Evolutionary conservation across 371 early-diverging fungal species (phyloP).

Genomic region (Mucor lusitanicus): DNA sequence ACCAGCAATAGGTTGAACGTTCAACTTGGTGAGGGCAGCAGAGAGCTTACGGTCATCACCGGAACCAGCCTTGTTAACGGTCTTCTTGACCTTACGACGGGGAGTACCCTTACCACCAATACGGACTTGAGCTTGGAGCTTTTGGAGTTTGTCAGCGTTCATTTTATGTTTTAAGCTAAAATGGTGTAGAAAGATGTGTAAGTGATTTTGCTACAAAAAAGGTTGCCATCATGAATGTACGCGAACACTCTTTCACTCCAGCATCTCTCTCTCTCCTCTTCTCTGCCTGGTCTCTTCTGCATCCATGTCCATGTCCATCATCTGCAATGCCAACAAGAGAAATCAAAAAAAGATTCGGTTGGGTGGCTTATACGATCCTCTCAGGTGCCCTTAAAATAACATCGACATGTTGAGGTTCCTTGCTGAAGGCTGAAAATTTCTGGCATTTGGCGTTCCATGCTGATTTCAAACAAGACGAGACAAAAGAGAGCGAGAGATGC

Average conservation of each 20-base stretch:
- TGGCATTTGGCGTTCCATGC: neutral
- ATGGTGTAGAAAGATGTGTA: neutral
- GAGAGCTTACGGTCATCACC: conserved; percentile 92
- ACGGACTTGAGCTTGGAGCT: conserved; percentile 90
- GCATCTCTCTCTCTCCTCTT: neutral
- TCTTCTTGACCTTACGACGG: conserved; percentile 71
- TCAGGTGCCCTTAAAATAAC: neutral
- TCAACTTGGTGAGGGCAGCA: conserved; percentile 85
- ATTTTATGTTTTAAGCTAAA: conserved; percentile 45
- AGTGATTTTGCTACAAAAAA: neutral
- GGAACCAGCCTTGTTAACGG: conserved; percentile 71
- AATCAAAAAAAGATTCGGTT: neutral
- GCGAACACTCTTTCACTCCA: neutral
- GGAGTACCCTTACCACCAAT: conserved; percentile 96
- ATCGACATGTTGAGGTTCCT: neutral
- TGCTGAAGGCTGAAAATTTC: no score
- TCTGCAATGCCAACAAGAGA: neutral
- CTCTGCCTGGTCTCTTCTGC: neutral
- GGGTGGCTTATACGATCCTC: conserved; percentile 21
- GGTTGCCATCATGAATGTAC: neutral
- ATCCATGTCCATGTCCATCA: neutral
- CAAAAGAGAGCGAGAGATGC: neutral
- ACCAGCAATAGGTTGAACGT: conserved; percentile 80
- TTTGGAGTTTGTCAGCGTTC: conserved; percentile 96
- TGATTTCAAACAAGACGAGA: neutral